Base-by-base conservation (phyloP, 768 basidiomycete species). In the Rhizopogon vinicolor region DNA sequence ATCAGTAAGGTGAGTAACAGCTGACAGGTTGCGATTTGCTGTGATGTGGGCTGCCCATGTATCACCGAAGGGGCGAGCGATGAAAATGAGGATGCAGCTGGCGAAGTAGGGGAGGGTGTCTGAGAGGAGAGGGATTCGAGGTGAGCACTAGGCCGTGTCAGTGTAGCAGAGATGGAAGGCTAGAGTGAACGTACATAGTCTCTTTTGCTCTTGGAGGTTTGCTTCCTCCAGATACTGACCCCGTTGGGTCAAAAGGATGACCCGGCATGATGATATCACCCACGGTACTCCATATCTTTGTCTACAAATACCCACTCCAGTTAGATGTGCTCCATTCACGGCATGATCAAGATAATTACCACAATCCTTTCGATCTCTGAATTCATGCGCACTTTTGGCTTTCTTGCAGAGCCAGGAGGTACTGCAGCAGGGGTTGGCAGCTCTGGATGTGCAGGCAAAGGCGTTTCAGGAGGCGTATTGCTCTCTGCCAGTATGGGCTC, bases 291-390 rank as follows among this genome's bases (percentile, higher is more conserved):
- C 87, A 88, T 59, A 92, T 85, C 63, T 83, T 89, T 28, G 77
- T 65, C 90, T 91, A 49, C 56, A 86, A 85, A 87, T 56, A 90
- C 84, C 62, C 81, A 87, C 29, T 76, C 66, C 87, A 91, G 59
- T 7, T 40, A 3, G 5, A 12, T 12, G 4, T 9, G 41, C 12
- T 57, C 31, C 48, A 29, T 25, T 5, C 19, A 44, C 2, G 44
- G 14, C 12, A 4, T 2, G 19, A 16, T 19, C n/a, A 45, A n/a
- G 22, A 48, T 16, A 73, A 84, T 58, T 70, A 85, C 89, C 53
- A 79, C 75, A 46, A 88, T 85, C 39, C 74, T 75, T 60, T 91
- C 87, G 22, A 87, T 73, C 56, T 88, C 84, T 10, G 72, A 70
- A 41, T 80, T 89, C n/a, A 86, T 66, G 61, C 73, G 78, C 39